Conservation (phyloP, 1,284 basidiomycete genomes). For the Ustilago lituana region DNA sequence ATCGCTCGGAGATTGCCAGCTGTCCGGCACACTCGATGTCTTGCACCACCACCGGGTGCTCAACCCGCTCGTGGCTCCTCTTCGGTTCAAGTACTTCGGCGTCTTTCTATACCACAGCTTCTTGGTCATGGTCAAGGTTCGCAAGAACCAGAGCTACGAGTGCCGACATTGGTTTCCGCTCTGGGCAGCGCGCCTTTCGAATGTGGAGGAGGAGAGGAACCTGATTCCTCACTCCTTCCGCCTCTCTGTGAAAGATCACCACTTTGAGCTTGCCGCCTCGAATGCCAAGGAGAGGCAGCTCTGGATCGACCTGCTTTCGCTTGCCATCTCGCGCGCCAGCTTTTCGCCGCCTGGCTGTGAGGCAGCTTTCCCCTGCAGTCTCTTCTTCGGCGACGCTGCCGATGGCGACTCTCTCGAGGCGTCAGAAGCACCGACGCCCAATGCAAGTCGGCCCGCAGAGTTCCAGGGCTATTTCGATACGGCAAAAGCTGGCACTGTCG, state of each 20-base stretch:
- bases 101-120: constrained; percentile 61
- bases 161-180: constrained; percentile 65
- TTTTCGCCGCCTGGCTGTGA: constrained; percentile 43
- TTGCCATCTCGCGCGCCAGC: constrained; percentile 43
- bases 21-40: constrained; percentile 64
- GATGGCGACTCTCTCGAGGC: constrained; percentile 26
- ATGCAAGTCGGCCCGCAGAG: constrained; percentile 35
- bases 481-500: constrained; percentile 9
- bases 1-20: constrained; percentile 57
- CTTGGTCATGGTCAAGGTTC: constrained; percentile 62
- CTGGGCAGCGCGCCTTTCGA: constrained; percentile 51
- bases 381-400: constrained; percentile 38
- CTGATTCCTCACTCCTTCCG: constrained; percentile 61
- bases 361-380: constrained; percentile 55
- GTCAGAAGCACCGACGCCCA: constrained; percentile 43
- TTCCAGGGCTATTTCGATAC: constrained; percentile 37
- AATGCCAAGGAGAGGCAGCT: constrained; percentile 57
- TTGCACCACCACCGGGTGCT: constrained; percentile 58
- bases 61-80: constrained; percentile 57
- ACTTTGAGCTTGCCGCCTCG: constrained; percentile 64
- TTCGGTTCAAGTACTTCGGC: constrained; percentile 65
- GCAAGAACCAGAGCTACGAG: constrained; percentile 59
- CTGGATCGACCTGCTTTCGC: constrained; percentile 59
- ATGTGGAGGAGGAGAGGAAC: constrained; percentile 40
- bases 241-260: constrained; percentile 57